These are phyloP conservation scores for Trifolium subterraneum DNA, from an alignment of 306 rosid species.

Conservation along the genomic window DNA sequence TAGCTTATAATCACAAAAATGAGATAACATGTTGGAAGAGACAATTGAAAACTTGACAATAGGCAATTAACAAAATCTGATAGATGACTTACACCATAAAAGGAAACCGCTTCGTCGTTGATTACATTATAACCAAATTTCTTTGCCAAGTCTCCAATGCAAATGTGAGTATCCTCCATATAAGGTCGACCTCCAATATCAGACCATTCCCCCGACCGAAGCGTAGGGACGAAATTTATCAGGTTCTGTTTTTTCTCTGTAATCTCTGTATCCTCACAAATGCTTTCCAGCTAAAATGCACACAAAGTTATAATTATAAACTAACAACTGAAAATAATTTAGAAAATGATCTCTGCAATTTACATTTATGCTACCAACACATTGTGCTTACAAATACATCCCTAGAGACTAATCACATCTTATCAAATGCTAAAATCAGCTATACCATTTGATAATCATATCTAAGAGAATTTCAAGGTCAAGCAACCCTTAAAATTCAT, in stretches of 20 bases:
- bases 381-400: background rate
- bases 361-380: background rate
- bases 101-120: constrained; percentile 70
- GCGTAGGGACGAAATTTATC: constrained; percentile 58
- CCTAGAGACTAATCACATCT: background rate
- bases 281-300: constrained; percentile 79
- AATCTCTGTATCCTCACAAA: constrained; percentile 73
- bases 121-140: constrained; percentile 55
- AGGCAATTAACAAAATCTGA: constrained; percentile 7
- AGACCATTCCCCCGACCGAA: constrained; percentile 96
- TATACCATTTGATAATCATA: constrained; percentile 36
- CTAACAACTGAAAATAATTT: background rate
- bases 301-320: background rate
- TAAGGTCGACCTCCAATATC: constrained; percentile 73
- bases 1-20: too few relatives aligned
- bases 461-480: constrained; percentile 37
- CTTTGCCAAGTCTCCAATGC: constrained; percentile 83
- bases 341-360: background rate
- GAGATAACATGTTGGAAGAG: background rate
- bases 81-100: constrained; percentile 78
- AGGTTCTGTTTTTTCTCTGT: constrained; percentile 62
- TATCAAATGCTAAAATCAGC: constrained; percentile 2
- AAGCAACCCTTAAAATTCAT: constrained; percentile 19
- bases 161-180: constrained; percentile 94
- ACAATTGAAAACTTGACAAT: constrained; percentile 31